Conservation (phyloP, 2,329 filamentous ascomycete species). For the Emmonsiellopsis sp. region DNA sequence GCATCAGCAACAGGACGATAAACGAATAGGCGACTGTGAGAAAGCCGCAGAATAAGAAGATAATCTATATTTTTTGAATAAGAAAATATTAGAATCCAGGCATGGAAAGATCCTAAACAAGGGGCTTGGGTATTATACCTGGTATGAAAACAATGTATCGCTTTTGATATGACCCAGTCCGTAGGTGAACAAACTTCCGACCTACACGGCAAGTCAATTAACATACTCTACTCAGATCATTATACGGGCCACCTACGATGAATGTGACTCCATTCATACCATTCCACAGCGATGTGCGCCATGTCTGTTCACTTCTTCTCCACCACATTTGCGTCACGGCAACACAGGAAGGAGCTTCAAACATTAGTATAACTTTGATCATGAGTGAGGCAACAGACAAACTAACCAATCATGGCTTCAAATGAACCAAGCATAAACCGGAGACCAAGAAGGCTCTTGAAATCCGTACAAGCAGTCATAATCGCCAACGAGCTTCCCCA, state of each 20-base stretch:
- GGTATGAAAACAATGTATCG: constrained; percentile 26
- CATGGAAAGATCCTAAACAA: background rate
- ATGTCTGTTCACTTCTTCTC: constrained; percentile 49
- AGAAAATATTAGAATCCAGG: background rate
- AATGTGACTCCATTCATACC: constrained; percentile 53
- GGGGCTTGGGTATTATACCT: constrained; percentile 11
- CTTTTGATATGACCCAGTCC: constrained; percentile 51
- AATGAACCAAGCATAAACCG: constrained; percentile 38
- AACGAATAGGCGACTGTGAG: constrained; percentile 42
- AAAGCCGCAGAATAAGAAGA: constrained; percentile 47
- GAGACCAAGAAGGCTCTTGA: constrained; percentile 37
- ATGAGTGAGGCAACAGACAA: background rate
- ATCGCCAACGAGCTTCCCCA: constrained; percentile 46
- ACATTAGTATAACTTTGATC: constrained; percentile 12
- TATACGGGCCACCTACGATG: constrained; percentile 28
- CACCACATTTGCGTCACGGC: constrained; percentile 57
- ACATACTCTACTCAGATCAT: background rate
- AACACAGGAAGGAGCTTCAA: constrained; percentile 42
- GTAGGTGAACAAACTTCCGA: constrained; percentile 49
- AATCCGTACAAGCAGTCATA: constrained; percentile 45
- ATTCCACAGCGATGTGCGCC: constrained; percentile 51
- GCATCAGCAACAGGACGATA: constrained; percentile 41
- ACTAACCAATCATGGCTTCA: constrained; percentile 16
- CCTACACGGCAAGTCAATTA: constrained; percentile 13
- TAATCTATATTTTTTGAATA: constrained; percentile 28